phyloP scores from a whole-genome alignment of 257 asterid genomes.

The Solanum virginianum region DNA sequence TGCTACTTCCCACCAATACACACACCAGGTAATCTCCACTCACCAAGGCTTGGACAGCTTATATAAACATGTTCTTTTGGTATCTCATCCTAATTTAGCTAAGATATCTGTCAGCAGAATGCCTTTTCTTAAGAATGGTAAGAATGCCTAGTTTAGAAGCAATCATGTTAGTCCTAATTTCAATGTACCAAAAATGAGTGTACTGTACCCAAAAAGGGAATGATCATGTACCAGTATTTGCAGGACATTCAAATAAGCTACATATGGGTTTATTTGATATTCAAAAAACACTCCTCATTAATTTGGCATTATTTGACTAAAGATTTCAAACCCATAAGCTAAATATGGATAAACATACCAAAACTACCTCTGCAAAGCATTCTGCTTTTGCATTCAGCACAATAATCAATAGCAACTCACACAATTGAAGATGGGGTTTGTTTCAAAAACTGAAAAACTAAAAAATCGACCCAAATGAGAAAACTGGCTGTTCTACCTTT shows the following conservation, averaged over 20 bases:
- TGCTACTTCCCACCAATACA: background rate
- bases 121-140: too few species aligned
- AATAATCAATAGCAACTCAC: background rate
- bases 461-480: background rate
- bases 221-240: background rate
- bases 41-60: background rate
- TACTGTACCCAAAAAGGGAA: background rate
- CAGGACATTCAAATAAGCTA: background rate
- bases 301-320: background rate
- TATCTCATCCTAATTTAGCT: background rate
- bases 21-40: background rate
- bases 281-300: background rate
- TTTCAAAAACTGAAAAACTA: background rate
- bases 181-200: background rate
- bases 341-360: background rate
- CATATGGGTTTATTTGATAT: too few species aligned
- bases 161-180: background rate
- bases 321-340: background rate
- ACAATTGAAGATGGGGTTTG: background rate
- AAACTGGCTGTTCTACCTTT: constrained; percentile 27
- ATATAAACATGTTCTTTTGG: background rate
- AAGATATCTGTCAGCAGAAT: background rate
- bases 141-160: background rate
- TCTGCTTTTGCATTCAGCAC: background rate
- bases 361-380: background rate